These are phyloP conservation scores for Hevea brasiliensis DNA, from an alignment of 345 rosid species.

Conservation along the genomic window DNA sequence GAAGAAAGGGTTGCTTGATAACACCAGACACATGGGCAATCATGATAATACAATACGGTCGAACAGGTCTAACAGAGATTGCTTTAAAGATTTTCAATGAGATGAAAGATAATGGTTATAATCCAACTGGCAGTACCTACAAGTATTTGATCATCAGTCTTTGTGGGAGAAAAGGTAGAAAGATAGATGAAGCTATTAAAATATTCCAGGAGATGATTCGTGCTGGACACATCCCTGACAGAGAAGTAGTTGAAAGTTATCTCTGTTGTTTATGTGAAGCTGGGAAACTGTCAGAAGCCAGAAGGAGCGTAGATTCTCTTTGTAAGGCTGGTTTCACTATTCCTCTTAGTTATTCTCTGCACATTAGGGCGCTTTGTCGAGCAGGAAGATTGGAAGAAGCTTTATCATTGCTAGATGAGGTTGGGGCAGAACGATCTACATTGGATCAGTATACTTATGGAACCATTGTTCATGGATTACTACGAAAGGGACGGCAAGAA, in stretches of 20 bases:
- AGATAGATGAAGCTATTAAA: constrained; percentile 57
- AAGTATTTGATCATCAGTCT: constrained; percentile 68
- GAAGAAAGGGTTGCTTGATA: constrained; percentile 54
- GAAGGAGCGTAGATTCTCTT: constrained; percentile 46
- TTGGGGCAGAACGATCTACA: constrained; percentile 37
- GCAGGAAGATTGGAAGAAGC: constrained; percentile 71
- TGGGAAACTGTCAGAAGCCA: constrained; percentile 48
- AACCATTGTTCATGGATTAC: constrained; percentile 63
- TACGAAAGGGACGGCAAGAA: constrained; percentile 53
- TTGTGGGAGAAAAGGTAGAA: constrained; percentile 69
- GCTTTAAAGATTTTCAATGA: constrained; percentile 61
- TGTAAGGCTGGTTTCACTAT: constrained; percentile 53
- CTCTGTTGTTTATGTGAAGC: constrained; percentile 68
- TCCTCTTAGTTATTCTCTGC: constrained; percentile 53
- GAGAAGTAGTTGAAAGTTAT: constrained; percentile 57
- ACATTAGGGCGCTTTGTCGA: constrained; percentile 74
- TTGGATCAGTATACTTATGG: constrained; percentile 54
- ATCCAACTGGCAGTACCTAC: constrained; percentile 57
- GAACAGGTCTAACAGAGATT: constrained; percentile 73
- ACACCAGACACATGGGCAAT: constrained; percentile 81
- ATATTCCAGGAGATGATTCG: constrained; percentile 66
- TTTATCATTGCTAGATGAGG: constrained; percentile 37
- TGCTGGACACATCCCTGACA: constrained; percentile 54
- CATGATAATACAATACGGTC: constrained; percentile 86
- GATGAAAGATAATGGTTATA: constrained; percentile 57